These are phyloP conservation scores for Aspergillus aculeatinus DNA, from an alignment of 2,329 filamentous ascomycete genomes.

Conservation along the genomic window DNA sequence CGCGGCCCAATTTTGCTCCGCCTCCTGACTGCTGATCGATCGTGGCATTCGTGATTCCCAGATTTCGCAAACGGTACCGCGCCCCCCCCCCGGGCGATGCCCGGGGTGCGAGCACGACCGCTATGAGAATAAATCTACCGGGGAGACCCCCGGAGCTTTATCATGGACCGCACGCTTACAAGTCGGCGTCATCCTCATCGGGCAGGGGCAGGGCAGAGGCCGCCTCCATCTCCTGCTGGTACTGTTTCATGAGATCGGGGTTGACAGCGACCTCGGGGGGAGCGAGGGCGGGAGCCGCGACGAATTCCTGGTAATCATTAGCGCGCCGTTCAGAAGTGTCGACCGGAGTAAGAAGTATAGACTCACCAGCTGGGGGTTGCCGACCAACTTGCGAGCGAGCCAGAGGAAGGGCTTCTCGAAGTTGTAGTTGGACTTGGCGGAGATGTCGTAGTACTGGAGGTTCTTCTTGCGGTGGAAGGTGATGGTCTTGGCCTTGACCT, in stretches of 20 bases:
- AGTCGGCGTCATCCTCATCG: slow-evolving; percentile 80
- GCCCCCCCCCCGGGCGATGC: not conserved
- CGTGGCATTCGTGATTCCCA: slow-evolving; percentile 38
- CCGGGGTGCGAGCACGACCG: slow-evolving; percentile 11
- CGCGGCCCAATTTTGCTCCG: slow-evolving; percentile 30
- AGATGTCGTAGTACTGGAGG: slow-evolving; percentile 99
- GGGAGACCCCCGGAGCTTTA: slow-evolving; percentile 9
- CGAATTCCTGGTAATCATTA: slow-evolving; percentile 71
- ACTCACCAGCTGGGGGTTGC: slow-evolving; percentile 80
- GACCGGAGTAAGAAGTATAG: slow-evolving; percentile 13
- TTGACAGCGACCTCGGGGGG: slow-evolving; percentile 91
- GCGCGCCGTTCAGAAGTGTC: slow-evolving; percentile 15
- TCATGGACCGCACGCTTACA: slow-evolving; percentile 38
- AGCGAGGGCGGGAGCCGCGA: slow-evolving; percentile 89
- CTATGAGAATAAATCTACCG: slow-evolving; percentile 9
- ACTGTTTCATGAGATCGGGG: slow-evolving; percentile 74
- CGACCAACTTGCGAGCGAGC: slow-evolving; percentile 97
- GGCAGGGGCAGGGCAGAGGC: slow-evolving; percentile 84
- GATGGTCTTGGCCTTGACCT: slow-evolving; percentile 99
- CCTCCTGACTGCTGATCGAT: slow-evolving; percentile 23
- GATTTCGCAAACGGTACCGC: slow-evolving; percentile 28
- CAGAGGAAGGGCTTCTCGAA: slow-evolving; percentile 99
- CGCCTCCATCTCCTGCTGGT: slow-evolving; percentile 82
- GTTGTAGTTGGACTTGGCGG: slow-evolving; percentile 99
- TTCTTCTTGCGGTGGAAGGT: slow-evolving; percentile 99